These are phyloP conservation scores for Fusarium protoensiforme DNA, from an alignment of 2,329 filamentous ascomycete species.

Conservation along the genomic window DNA sequence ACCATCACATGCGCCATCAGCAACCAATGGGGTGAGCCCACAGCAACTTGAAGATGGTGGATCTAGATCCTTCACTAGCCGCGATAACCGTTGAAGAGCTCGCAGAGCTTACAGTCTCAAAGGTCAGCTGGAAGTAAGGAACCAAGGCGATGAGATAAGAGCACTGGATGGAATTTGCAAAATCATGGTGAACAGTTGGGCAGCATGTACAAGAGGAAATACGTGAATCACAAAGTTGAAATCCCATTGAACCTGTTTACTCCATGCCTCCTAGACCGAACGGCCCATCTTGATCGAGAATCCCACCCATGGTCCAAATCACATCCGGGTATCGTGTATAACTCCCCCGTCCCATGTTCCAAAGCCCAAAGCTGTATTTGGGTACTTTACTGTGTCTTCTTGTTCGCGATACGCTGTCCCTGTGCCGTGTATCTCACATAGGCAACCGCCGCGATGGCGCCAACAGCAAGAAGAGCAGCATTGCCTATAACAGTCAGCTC, in stretches of 20 bases:
- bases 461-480: constrained; percentile 48
- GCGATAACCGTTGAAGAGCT: background rate
- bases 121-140: background rate
- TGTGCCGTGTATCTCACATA: constrained; percentile 50
- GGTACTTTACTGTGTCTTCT: constrained; percentile 46
- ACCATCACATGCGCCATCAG: background rate
- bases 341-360: background rate
- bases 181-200: background rate
- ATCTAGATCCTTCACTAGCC: background rate
- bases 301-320: background rate
- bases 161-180: background rate
- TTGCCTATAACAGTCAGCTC: constrained; percentile 45
- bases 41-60: background rate
- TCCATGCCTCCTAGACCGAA: background rate
- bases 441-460: constrained; percentile 46
- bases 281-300: background rate
- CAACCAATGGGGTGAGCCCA: background rate
- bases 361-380: background rate
- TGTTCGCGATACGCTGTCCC: constrained; percentile 42
- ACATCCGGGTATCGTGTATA: constrained; percentile 27
- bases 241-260: background rate
- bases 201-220: background rate
- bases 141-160: background rate
- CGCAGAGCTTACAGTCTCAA: background rate
- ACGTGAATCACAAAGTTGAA: background rate